Evolutionary conservation across 805 yeast species (phyloP).

Genomic region (Torulaspora delbrueckii): DNA sequence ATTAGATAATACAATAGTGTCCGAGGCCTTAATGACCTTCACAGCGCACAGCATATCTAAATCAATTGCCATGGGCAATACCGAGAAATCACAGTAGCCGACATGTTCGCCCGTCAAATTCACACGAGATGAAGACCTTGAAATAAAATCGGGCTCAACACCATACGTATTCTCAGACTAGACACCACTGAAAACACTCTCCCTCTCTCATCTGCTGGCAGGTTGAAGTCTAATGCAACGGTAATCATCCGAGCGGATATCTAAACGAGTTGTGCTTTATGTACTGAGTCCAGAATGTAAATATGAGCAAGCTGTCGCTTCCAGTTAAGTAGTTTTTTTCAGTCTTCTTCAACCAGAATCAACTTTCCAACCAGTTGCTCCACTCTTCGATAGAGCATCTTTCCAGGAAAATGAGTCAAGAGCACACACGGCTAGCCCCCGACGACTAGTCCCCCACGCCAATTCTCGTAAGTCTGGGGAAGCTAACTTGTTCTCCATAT

Average conservation of each 20-base stretch:
- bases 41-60: slow-evolving; percentile 57
- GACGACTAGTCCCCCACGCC: neutral
- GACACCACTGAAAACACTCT: neutral
- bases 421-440: neutral
- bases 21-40: slow-evolving; percentile 22
- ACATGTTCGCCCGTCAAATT: slow-evolving; percentile 72
- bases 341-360: neutral
- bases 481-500: neutral
- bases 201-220: neutral
- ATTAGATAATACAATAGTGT: slow-evolving; percentile 36
- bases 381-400: neutral
- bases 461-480: neutral
- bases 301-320: neutral
- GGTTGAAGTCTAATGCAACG: neutral
- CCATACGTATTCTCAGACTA: neutral
- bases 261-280: neutral
- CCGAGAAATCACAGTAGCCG: slow-evolving; percentile 63
- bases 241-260: neutral
- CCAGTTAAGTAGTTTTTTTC: neutral
- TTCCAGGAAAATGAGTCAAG: neutral
- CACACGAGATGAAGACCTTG: slow-evolving; percentile 73
- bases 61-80: slow-evolving; percentile 69
- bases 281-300: neutral
- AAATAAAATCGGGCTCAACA: slow-evolving; percentile 38
- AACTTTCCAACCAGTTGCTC: neutral